Evolutionary conservation across 2,329 filamentous ascomycete genomes (phyloP), one percentile per base, ranked within the genome.

Genomic region (Cladosporium colombiae): DNA sequence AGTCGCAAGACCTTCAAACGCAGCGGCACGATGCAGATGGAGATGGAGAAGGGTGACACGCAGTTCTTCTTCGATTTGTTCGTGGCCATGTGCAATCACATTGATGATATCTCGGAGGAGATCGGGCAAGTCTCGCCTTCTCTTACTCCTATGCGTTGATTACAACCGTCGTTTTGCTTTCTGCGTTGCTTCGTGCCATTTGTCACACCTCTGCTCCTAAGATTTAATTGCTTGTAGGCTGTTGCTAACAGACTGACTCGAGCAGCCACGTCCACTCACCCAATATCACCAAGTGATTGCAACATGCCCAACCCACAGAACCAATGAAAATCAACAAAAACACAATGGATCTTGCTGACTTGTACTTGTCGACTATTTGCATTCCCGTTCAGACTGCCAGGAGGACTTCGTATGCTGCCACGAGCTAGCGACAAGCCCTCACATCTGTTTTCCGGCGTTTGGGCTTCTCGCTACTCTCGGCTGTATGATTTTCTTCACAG

Each of bases 41-140:
- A 97, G 84, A 97, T 98, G 93, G 92, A 97, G 84, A 88, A 88
- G 80, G 93, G 93, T 79, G 93, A 85, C 82, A 74, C 73, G 65
- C 93, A 93, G 85, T 86, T 97, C 82, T 97, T 95, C 86, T 98
- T 98, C 83, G 93, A 97, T 85, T 85, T 98, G 81, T 98, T 97
- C 80, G 93, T 97, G 78, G 93, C 93, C 75, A 91, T 97, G 90
- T 96, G 92, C 85, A 97, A 97, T 83, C 93, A 97, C 84, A 90
- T 97, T 77, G 93, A 97, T 86, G 93, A 97, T 81, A 88, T 97
- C 81, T 90, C 92, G 81, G 92, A 95, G 78, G 92, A 95, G 78
- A 88, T 92, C 80, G 90, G 87, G 86, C 90, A 89, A 79, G 86
- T 84, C 77, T 81, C 67, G 58, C 67, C 67, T 68, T 71, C 52